Conservation (phyloP, 495 filamentous ascomycete genomes). For the Daldinia childiae region DNA sequence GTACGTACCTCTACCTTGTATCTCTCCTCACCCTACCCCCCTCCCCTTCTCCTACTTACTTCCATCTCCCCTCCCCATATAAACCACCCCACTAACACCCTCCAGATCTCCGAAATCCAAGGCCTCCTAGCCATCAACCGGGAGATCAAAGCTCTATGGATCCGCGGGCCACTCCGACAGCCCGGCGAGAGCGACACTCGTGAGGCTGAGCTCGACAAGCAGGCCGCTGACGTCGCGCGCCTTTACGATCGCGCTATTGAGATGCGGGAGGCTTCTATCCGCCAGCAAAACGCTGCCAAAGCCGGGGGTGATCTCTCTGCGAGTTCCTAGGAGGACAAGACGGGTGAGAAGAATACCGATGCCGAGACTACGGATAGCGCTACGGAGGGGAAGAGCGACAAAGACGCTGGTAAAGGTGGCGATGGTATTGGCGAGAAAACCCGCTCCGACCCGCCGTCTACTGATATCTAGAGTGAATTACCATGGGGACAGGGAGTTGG, state of each 20-base stretch:
- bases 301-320: not conserved
- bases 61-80: not conserved
- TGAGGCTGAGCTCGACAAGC: conserved; percentile 40
- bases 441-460: not conserved
- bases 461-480: not conserved
- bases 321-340: conserved; percentile 10
- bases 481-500: not conserved
- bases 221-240: conserved; percentile 18
- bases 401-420: not conserved
- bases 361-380: not conserved
- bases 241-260: conserved; percentile 18
- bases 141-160: conserved; percentile 56
- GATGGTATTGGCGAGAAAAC: not conserved
- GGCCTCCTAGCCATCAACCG: conserved; percentile 53
- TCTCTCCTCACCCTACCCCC: not conserved
- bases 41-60: not conserved
- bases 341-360: not conserved
- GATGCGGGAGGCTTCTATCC: conserved; percentile 18
- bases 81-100: not conserved
- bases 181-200: conserved; percentile 47
- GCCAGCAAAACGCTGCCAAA: not conserved
- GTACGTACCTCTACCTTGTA: conserved; percentile 29
- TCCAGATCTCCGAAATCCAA: conserved; percentile 45
- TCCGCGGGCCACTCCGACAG: conserved; percentile 51
- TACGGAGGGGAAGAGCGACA: not conserved